Evolutionary conservation across 192 early-diverging fungal species (phyloP).

Genomic region (Haplosporangium gracile): DNA sequence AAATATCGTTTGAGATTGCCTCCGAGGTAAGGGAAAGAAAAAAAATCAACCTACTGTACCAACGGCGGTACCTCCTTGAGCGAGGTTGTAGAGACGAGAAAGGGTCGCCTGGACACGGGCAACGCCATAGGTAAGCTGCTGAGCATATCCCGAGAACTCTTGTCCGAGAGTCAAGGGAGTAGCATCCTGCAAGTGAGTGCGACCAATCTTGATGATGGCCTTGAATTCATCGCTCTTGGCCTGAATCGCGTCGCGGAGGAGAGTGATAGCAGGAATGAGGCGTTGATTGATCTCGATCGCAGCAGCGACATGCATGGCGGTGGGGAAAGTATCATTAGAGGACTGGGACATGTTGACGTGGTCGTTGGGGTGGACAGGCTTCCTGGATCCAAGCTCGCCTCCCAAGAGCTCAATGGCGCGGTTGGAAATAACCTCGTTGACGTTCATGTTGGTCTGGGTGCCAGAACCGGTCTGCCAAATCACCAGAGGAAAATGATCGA

Average conservation of each 20-base stretch:
- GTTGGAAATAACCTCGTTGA: conserved; percentile 97
- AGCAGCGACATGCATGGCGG: conserved; percentile 97
- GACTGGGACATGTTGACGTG: conserved; percentile 98
- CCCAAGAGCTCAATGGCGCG: conserved; percentile 95
- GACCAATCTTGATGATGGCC: conserved; percentile 97
- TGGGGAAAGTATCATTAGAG: conserved; percentile 98
- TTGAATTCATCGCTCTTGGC: conserved; percentile 83
- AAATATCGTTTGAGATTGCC: neutral
- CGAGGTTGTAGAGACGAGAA: conserved; percentile 90
- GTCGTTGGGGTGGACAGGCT: conserved; percentile 97
- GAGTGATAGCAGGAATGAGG: conserved; percentile 86
- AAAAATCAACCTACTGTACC: conserved; percentile 72
- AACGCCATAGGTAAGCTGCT: conserved; percentile 89
- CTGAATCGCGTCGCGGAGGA: conserved; percentile 82
- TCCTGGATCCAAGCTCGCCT: conserved; percentile 89
- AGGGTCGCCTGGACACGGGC: conserved; percentile 85
- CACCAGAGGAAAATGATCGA: conserved; percentile 96
- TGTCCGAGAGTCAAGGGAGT: conserved; percentile 96
- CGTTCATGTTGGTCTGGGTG: conserved; percentile 98
- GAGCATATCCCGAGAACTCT: conserved; percentile 95
- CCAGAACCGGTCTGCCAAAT: conserved; percentile 98
- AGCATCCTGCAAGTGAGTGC: conserved; percentile 98
- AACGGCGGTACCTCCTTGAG: conserved; percentile 95
- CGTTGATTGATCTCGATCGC: conserved; percentile 83
- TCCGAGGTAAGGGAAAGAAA: neutral